phyloP scores from a whole-genome alignment of 768 basidiomycete genomes.

The Royoungia palumana region DNA sequence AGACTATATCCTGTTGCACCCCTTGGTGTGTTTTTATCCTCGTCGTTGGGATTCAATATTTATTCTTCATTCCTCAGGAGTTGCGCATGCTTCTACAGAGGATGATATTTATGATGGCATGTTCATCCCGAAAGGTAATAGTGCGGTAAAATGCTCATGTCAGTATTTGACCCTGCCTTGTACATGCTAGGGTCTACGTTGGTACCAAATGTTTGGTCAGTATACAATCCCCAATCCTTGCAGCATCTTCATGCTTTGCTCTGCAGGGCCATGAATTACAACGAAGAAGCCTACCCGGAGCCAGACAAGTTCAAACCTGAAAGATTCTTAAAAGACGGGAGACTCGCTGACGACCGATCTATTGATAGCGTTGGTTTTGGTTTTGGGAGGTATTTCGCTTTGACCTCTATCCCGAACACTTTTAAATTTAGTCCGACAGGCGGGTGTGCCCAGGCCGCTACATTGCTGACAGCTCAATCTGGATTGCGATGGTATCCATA shows the following conservation, averaged over 20 bases:
- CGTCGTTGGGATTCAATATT: too few relatives aligned
- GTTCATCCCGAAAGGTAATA: constrained; percentile 25
- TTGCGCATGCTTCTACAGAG: constrained; percentile 14
- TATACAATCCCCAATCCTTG: background rate
- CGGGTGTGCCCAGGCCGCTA: constrained; percentile 32
- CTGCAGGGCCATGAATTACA: too few relatives aligned
- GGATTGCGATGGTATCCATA: constrained; percentile 6
- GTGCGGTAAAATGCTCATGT: background rate
- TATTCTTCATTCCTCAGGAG: background rate
- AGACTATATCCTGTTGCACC: too few relatives aligned
- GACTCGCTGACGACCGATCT: too few relatives aligned
- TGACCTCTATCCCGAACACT: background rate
- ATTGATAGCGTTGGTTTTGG: constrained; percentile 6
- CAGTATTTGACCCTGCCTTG: background rate
- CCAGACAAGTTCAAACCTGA: too few relatives aligned
- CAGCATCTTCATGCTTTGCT: too few relatives aligned
- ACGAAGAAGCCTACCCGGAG: too few relatives aligned
- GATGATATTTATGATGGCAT: constrained; percentile 17
- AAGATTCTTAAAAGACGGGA: too few relatives aligned
- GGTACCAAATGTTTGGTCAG: constrained; percentile 21
- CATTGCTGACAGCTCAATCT: constrained; percentile 31
- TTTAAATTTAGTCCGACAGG: constrained; percentile 7
- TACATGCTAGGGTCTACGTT: constrained; percentile 15
- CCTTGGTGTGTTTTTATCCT: background rate
- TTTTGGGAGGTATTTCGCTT: constrained; percentile 21